phyloP scores from a whole-genome alignment of 768 basidiomycete species.

The Serendipita indica region DNA sequence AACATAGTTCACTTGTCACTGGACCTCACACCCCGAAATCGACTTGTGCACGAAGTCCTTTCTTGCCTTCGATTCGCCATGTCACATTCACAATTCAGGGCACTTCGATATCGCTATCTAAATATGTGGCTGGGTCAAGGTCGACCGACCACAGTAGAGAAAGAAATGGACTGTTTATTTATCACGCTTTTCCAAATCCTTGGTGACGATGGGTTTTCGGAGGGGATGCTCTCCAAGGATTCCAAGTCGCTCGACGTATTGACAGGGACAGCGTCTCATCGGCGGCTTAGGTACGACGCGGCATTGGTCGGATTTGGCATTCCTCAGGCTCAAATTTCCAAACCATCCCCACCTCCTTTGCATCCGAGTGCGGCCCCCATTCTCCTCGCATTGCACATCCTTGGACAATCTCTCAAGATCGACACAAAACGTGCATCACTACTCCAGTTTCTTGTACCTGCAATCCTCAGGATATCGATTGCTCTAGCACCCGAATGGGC shows the following conservation, averaged over 20 bases:
- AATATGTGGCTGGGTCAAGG: not conserved
- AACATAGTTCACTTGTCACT: not conserved
- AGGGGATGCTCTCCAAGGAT: too few species aligned
- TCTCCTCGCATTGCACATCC: constrained; percentile 61
- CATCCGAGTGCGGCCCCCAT: constrained; percentile 32
- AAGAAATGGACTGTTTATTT: not conserved
- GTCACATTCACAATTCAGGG: not conserved
- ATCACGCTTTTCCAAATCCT: not conserved
- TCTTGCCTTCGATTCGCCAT: not conserved
- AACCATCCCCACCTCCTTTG: constrained; percentile 11
- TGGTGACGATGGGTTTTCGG: too few species aligned
- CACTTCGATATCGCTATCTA: not conserved
- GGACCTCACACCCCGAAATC: constrained; percentile 3
- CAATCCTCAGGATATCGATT: constrained; percentile 28
- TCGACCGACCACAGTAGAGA: not conserved
- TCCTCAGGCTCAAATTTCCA: constrained; percentile 21
- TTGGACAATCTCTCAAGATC: constrained; percentile 38
- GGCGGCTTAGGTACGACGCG: constrained; percentile 44
- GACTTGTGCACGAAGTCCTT: constrained; percentile 1
- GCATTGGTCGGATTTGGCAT: constrained; percentile 33
- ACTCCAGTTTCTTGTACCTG: constrained; percentile 40
- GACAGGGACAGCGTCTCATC: constrained; percentile 29
- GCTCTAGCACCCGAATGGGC: constrained; percentile 71
- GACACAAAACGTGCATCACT: constrained; percentile 39
- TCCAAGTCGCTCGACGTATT: constrained; percentile 43